These are phyloP conservation scores for Sechiopsis laciniata DNA, from an alignment of 306 rosid genomes.

Conservation along the genomic window DNA sequence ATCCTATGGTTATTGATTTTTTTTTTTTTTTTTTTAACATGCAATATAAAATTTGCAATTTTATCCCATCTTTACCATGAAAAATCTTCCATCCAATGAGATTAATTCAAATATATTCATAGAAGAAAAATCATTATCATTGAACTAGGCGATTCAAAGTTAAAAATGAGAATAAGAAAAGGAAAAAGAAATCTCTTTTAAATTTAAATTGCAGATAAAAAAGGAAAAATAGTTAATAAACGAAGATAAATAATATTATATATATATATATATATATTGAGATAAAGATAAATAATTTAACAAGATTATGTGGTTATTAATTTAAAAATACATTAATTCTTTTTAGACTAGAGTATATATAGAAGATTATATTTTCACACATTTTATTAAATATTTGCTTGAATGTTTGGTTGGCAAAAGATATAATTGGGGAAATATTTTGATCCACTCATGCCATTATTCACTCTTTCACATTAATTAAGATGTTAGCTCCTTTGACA, in stretches of 20 bases:
- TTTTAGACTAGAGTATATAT: not conserved
- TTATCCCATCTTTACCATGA: too few species aligned
- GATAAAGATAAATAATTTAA: too few species aligned
- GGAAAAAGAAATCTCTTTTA: not conserved
- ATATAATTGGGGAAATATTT: slow-evolving; percentile 11
- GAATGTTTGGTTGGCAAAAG: slow-evolving; percentile 12
- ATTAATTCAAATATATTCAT: too few species aligned
- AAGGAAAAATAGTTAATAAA: not conserved
- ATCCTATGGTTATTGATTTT: too few species aligned
- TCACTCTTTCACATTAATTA: slow-evolving; percentile 1
- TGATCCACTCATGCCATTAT: not conserved
- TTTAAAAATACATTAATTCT: not conserved
- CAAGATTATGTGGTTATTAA: not conserved
- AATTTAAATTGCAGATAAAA: not conserved
- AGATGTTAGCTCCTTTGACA: not conserved
- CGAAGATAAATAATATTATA: not conserved
- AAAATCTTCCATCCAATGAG: too few species aligned
- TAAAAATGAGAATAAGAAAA: too few species aligned
- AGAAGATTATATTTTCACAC: not conserved
- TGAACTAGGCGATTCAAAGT: too few species aligned
- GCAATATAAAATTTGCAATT: too few species aligned
- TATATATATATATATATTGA: too few species aligned
- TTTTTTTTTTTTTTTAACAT: too few species aligned
- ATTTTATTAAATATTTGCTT: not conserved
- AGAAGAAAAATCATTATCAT: too few species aligned